Base-by-base conservation (phyloP, 2,329 filamentous ascomycete genomes). In the Ascomycota sp. region DNA sequence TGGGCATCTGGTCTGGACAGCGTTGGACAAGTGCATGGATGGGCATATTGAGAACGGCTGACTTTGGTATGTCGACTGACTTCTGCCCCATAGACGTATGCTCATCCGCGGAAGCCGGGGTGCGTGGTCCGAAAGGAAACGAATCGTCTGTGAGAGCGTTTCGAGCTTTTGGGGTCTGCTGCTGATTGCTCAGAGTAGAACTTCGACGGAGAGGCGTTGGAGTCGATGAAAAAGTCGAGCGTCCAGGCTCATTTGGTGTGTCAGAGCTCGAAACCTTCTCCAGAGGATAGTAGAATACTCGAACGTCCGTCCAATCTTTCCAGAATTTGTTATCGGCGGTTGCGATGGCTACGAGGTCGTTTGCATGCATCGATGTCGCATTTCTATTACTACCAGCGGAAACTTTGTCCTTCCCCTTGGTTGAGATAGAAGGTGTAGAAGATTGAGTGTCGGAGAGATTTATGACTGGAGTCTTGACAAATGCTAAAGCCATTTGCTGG, bases 241-340 rank as follows among this genome's bases (percentile, higher is more conserved):
- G 46, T 15, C 42, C 43, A 13, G 35, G 26, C 9, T 55, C 52
- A 7, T 34, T 27, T 8, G 34, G 23, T 10, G 29, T 32, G 9
- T 38, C 31, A n/a, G 34, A 21, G 19, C 12, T 19, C 21, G 41
- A 32, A n/a, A 53, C 33, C 29, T 48, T 23, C 33, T 48, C 45
- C 29, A 48, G 44, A 24, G 67, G 64, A 43, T 93, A 93, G 52
- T 92, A 95, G 13, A 72, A 68, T 30, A 95, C 55, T 41, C 73
- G 75, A 29, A 95, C 65, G 44, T 77, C 72, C 15, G 77, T 79
- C 75, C 82, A 92, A 32, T 78, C 73, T 35, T 72, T 67, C 75
- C 79, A 91, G 15, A 60, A 53, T 17, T 46, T 46, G 27, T 62
- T 52, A 20, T 61, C 64, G 17, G 66, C 62, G 32, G 74, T 74